phyloP scores from a whole-genome alignment of 2,329 filamentous ascomycete species.

The Aspergillus hiratsukae region DNA sequence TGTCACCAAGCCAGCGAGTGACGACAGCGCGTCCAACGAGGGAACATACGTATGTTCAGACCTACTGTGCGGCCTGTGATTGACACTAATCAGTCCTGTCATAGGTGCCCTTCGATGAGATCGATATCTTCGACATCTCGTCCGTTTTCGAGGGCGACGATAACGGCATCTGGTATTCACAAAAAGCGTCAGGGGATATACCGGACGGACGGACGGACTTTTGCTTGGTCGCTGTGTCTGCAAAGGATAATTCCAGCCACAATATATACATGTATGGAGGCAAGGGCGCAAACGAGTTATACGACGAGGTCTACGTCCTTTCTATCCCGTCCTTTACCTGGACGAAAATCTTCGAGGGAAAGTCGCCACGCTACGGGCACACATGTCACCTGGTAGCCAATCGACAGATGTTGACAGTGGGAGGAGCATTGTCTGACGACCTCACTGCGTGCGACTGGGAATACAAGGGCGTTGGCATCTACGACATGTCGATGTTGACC shows the following conservation, averaged over 20 bases:
- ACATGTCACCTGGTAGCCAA: constrained; percentile 39
- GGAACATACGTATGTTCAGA: constrained; percentile 26
- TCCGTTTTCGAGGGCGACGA: constrained; percentile 23
- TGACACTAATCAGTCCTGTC: not conserved
- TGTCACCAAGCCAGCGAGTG: constrained; percentile 15
- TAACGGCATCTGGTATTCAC: constrained; percentile 41
- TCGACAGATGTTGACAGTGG: constrained; percentile 41
- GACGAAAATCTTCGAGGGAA: constrained; percentile 35
- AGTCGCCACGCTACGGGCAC: constrained; percentile 37
- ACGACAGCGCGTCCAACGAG: constrained; percentile 11
- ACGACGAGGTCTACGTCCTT: constrained; percentile 43
- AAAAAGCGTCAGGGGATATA: constrained; percentile 39
- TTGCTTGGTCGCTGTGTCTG: constrained; percentile 39
- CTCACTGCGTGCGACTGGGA: constrained; percentile 29
- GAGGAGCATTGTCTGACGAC: constrained; percentile 21
- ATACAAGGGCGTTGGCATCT: constrained; percentile 25
- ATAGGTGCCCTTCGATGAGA: constrained; percentile 29
- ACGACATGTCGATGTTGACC: constrained; percentile 25
- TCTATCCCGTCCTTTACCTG: constrained; percentile 44
- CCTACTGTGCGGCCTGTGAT: not conserved
- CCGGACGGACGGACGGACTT: constrained; percentile 42
- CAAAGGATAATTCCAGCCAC: constrained; percentile 43
- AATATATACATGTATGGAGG: constrained; percentile 48
- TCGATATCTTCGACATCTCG: constrained; percentile 41
- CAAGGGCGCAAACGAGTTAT: constrained; percentile 27